A percentile compares a stretch with the other conserved stretches of the same genome.
Conservation (phyloP, 257 asterid species). For the Lycium barbarum region DNA sequence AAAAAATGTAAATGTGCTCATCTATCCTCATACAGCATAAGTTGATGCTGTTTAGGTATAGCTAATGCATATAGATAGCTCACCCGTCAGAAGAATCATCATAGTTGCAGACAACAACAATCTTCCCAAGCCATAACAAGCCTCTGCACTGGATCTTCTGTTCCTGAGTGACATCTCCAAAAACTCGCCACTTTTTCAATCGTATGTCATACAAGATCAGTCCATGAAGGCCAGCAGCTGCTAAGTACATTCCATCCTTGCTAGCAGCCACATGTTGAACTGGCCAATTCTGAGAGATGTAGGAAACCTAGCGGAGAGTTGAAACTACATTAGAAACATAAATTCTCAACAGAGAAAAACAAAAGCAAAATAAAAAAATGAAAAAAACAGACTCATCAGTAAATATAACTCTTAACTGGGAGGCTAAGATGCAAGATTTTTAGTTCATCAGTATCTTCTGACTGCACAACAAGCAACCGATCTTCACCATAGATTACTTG, state of each 20-base stretch:
- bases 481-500: conserved; percentile 99
- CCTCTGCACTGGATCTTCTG: conserved; percentile 98
- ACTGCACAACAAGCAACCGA: conserved; percentile 93
- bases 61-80: conserved; percentile 45
- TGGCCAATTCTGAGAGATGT: conserved; percentile 99
- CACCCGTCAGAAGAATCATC: conserved; percentile 81
- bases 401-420: conserved; percentile 77
- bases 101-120: conserved; percentile 95
- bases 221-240: conserved; percentile 98
- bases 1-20: not conserved
- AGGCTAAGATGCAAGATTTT: conserved; percentile 91
- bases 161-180: conserved; percentile 98
- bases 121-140: conserved; percentile 95
- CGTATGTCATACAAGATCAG: conserved; percentile 91
- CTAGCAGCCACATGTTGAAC: conserved; percentile 98
- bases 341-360: conserved; percentile 21
- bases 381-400: conserved; percentile 34
- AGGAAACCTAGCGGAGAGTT: conserved; percentile 76
- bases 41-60: conserved; percentile 18
- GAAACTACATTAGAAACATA: conserved; percentile 45
- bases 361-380: conserved; percentile 16
- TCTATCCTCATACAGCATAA: conserved; percentile 24
- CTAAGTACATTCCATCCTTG: conserved; percentile 97
- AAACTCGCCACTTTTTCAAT: conserved; percentile 91
- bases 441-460: conserved; percentile 97